Evolutionary conservation across 768 basidiomycete genomes (phyloP), one percentile per base, ranked within the genome.

Genomic region (Tephrocybe rancida): DNA sequence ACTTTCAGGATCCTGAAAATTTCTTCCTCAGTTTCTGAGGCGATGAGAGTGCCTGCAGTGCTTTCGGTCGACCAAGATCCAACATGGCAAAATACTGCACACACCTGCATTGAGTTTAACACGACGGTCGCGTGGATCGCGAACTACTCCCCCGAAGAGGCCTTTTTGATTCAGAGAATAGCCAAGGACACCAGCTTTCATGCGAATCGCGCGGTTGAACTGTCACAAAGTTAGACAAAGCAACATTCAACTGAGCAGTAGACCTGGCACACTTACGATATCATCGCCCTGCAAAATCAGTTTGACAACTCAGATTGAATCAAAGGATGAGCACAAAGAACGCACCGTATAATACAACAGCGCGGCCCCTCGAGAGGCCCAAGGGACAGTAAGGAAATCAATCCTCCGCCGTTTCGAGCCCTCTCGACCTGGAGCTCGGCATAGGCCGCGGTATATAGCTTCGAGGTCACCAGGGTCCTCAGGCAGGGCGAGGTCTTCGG

Each of bases 131-230:
- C 76, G 76, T 14, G 84, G 83, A 65, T 91, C 86, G 10, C 94
- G 82, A 14, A 90, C 67, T 27, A 95, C 86, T 0, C 83, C 87
- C 5, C 72, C 76, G 61, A 78, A 95, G 5, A 98, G 70, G 0
- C 94, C 95, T 42, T 84, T 81, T 67, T 98, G 95, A 61, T 98
- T 97, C 42, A 98, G 77, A 11, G 88, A 89, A 68, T 86, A 93
- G 0, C 92, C 92, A 65, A 87, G 79, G 43, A 79, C 83, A 58
- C 82, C 83, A 3, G 95, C 95, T 69, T 94, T 93, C 61, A 88
- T 68, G 26, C 95, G 83, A 67, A 98, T 85, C 5, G 88, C 87
- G 7, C 95, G 86, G 68, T 96, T 97, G 71, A 96, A 96, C 92
- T 95, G 42, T 46, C 4, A 50, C 60, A 13, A 37, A 48, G 29